Percentiles rank a stretch among this genome's conserved stretches.
Conservation (phyloP, 1,284 basidiomycete species). For the Rhodotorula sp. region DNA sequence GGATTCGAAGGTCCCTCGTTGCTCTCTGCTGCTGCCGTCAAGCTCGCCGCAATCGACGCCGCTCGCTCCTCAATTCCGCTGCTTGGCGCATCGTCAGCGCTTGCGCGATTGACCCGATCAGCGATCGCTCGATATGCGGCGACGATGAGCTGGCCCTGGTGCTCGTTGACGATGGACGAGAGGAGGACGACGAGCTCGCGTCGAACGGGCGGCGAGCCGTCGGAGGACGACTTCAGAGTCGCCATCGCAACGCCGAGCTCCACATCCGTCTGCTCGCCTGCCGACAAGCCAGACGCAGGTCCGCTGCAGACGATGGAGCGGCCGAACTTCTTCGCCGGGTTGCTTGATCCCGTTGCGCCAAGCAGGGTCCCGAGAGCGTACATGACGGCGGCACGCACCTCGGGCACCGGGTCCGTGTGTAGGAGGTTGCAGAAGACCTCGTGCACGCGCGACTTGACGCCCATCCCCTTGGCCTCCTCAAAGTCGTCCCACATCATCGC, state of each 20-base stretch:
- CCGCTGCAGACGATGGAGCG: slow-evolving; percentile 34
- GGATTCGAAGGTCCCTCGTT: slow-evolving; percentile 40
- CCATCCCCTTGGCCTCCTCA: slow-evolving; percentile 84
- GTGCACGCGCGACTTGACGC: slow-evolving; percentile 76
- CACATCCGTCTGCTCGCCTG: slow-evolving; percentile 64
- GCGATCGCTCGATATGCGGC: slow-evolving; percentile 91
- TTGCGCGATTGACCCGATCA: slow-evolving; percentile 51
- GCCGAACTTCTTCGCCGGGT: slow-evolving; percentile 43
- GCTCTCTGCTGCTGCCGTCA: slow-evolving; percentile 40
- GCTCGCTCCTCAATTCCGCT: slow-evolving; percentile 37
- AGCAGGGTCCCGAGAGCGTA: slow-evolving; percentile 92
- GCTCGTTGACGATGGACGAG: slow-evolving; percentile 90
- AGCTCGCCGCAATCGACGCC: slow-evolving; percentile 36
- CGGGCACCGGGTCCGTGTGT: slow-evolving; percentile 76
- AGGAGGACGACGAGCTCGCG: slow-evolving; percentile 91
- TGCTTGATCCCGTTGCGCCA: slow-evolving; percentile 68
- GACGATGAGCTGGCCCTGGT: slow-evolving; percentile 91
- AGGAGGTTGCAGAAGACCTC: slow-evolving; percentile 80
- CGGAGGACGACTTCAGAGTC: slow-evolving; percentile 56
- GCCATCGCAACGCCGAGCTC: slow-evolving; percentile 59
- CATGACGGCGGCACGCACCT: slow-evolving; percentile 86
- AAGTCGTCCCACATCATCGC: slow-evolving; percentile 93
- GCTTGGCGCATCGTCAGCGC: slow-evolving; percentile 58
- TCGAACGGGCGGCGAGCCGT: slow-evolving; percentile 92
- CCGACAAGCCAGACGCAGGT: slow-evolving; percentile 64